These are phyloP conservation scores for Amanita fuliginea DNA, from an alignment of 768 basidiomycete species.

Conservation along the genomic window DNA sequence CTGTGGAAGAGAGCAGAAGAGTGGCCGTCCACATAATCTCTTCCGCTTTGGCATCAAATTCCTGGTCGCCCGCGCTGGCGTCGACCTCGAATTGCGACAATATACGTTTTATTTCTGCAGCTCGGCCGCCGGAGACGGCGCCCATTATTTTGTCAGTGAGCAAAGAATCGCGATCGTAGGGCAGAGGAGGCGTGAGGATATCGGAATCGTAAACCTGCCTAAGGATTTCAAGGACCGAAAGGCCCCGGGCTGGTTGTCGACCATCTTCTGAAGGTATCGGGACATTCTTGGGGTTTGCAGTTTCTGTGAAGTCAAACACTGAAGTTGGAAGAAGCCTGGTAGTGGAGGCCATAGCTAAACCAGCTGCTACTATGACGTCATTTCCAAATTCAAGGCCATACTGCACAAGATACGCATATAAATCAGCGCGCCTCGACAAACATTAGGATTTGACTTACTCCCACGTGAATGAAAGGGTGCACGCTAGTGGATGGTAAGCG, in stretches of 20 bases:
- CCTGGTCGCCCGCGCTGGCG: constrained; percentile 17
- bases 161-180: constrained; percentile 37
- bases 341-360: constrained; percentile 40
- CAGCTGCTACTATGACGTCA: constrained; percentile 38
- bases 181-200: constrained; percentile 35
- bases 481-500: constrained; percentile 19
- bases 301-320: constrained; percentile 19
- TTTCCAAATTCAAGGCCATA: constrained; percentile 44
- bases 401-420: constrained; percentile 15
- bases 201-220: constrained; percentile 39
- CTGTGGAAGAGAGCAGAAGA: constrained; percentile 35
- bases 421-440: not conserved
- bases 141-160: constrained; percentile 23
- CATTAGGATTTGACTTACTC: constrained; percentile 26
- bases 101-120: constrained; percentile 34
- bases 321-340: constrained; percentile 20
- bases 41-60: constrained; percentile 31
- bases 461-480: constrained; percentile 49
- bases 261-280: not conserved
- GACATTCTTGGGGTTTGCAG: not conserved
- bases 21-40: constrained; percentile 39
- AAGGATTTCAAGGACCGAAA: constrained; percentile 38
- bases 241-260: constrained; percentile 13
- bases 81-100: constrained; percentile 29
- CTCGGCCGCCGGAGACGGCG: constrained; percentile 25